Base-by-base conservation (phyloP, 108 stramenopile genomes). In the Cyclotella cryptica region DNA sequence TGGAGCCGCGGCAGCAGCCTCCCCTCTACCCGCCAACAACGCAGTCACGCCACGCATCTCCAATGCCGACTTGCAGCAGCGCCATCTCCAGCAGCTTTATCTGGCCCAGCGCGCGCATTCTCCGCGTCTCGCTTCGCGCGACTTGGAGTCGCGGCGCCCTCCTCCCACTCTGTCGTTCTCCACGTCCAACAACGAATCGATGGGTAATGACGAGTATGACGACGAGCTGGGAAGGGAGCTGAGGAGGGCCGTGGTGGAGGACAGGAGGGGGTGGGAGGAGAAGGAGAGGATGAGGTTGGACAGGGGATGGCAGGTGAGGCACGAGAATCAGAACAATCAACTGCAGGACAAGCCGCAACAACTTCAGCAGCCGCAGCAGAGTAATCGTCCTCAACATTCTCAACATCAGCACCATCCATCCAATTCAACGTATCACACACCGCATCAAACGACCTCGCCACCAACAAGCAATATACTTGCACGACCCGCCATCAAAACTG, bases 171-270 rank as follows among this genome's bases (percentile, higher is more conserved):
- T 35, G 35, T n/a, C n/a, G n/a, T n/a, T n/a, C n/a, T n/a, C n/a
- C n/a, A 35, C 35, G 35, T 35, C 35, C 35, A 35, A 35, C 35
- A 35, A 35, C 22, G 11, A 55, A 4, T 55, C 55, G 11, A 24
- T 21, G 1, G n/a, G 3, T 0, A 55, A 22, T 1, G 19, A 26
- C 11, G 24, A 26, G 3, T 65, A 65, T 19, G 26, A 65, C 35
- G 64, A 65, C 45, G 64, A 65, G 45, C 24, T 65, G 14, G 22
- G 29, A 1, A 44, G 45, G 35, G 43, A 65, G 45, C 45, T 65
- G 64, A 11, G 45, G 4, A 35, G 43, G 64, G 64, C 64, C 15
- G 14, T 24, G 17, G 11, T 65, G 26, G 45, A 65, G 45, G 64
- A 65, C 22, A 10, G 10, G 15, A 39, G 61, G 45, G 64, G 24